phyloP scores from a whole-genome alignment of 169 alveolate genomes.

The Pseudocohnilembus persalinus region DNA sequence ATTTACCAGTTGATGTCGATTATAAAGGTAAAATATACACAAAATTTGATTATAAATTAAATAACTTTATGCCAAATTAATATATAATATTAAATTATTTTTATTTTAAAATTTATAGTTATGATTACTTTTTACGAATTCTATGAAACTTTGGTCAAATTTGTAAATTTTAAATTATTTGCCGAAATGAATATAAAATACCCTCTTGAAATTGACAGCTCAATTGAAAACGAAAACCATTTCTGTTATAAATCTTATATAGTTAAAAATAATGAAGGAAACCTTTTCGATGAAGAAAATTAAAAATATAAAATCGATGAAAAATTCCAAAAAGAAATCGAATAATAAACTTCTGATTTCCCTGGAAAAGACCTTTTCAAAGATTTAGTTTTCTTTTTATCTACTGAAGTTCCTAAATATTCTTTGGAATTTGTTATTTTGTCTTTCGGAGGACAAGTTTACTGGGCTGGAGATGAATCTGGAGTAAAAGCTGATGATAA shows the following conservation, averaged over 20 bases:
- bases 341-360: conserved; percentile 56
- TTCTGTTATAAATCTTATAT: conserved; percentile 14
- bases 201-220: conserved; percentile 67
- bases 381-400: conserved; percentile 82
- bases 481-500: conserved; percentile 66
- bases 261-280: conserved; percentile 28
- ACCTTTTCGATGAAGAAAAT: conserved; percentile 29
- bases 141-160: conserved; percentile 89
- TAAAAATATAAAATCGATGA: conserved; percentile 61
- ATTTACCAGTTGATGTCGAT: conserved; percentile 95
- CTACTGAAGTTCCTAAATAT: conserved; percentile 92
- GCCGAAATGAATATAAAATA: conserved; percentile 79
- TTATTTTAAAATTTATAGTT: no score
- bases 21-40: conserved; percentile 61
- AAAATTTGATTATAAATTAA: no score
- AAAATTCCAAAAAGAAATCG: conserved; percentile 59
- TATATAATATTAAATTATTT: no score
- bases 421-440: conserved; percentile 88
- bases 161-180: conserved; percentile 92
- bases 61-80: no score
- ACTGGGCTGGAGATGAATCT: conserved; percentile 75
- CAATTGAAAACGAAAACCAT: conserved; percentile 13
- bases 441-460: conserved; percentile 90
- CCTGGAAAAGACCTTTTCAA: conserved; percentile 74
- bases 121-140: conserved; percentile 94